Base-by-base conservation (phyloP, 2,329 filamentous ascomycete species). In the Aspergillus pseudonomiae region DNA sequence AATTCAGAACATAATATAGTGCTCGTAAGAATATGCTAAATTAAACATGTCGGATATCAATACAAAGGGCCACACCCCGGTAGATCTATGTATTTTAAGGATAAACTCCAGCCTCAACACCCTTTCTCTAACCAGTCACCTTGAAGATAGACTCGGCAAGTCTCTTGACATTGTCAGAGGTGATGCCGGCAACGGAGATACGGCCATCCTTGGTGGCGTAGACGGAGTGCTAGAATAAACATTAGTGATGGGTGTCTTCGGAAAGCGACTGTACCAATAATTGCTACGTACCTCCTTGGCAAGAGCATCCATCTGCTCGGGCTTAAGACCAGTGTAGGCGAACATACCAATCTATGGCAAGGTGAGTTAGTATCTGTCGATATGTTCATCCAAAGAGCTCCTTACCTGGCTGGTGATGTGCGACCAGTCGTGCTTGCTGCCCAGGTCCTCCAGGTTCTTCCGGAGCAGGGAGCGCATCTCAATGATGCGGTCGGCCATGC, bases 401-500 rank as follows among this genome's bases (percentile, higher is more conserved):
- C 69, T 60, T 74, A 83, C 81, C 81, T 96, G 93, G 82, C 86
- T 94, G 71, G 95, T 98, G 82, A 99, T 99, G 86, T 99, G 95
- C 79, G 90, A 92, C 95, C 95, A 99, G 85, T 98, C 92, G 82
- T 96, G 93, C 87, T 93, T 93, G 85, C 91, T 95, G 78, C 94
- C 94, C 67, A 97, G 88, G 81, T 91, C 90, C 88, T 97, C 92
- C 61, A 99, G 89, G 84, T 98, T 96, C 74, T 93, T 88, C 87
- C 95, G 96, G 77, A 99, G 89, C 61, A 97, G 88, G 66, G 92
- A 89, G 73, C 95, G 92, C 95, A 99, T 99, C 80, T 89, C 92
- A 82, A 99, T 98, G 85, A 99, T 99, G 78, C 95, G 94, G 82
- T 97, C 93, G 67, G 95, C 95, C 95, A 99, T 99, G 73, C 86